A percentile compares a stretch with the other conserved stretches of the same genome.
These are phyloP conservation scores for Mycena amicta DNA, from an alignment of 768 basidiomycete genomes.

Conservation along the genomic window DNA sequence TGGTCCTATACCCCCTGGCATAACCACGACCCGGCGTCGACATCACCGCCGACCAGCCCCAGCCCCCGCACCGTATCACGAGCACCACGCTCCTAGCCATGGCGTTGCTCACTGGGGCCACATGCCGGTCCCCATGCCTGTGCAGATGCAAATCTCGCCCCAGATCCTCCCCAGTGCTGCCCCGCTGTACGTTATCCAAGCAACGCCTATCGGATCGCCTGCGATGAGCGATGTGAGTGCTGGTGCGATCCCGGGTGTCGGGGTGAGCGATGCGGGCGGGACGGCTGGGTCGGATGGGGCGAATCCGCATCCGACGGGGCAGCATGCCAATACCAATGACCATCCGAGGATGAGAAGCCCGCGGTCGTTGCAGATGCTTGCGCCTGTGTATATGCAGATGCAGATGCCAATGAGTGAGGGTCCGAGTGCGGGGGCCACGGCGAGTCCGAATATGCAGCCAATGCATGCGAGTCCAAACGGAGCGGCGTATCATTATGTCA, in stretches of 20 bases:
- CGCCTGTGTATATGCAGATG: conserved; percentile 23
- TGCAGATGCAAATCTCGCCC: neutral
- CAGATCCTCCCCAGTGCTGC: conserved; percentile 10
- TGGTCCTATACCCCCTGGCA: neutral
- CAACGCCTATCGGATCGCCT: neutral
- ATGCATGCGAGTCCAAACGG: neutral
- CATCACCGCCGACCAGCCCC: neutral
- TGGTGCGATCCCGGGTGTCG: neutral
- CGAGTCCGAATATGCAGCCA: neutral
- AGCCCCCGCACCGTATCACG: neutral
- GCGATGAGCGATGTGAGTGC: neutral
- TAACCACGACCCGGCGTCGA: neutral
- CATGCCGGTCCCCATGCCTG: neutral
- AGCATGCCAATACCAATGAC: neutral
- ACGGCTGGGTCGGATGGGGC: neutral
- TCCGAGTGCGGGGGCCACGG: neutral
- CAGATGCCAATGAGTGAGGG: neutral
- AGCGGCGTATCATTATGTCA: neutral
- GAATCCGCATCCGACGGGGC: neutral
- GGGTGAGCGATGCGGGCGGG: neutral
- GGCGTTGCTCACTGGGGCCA: neutral
- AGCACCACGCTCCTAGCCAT: neutral
- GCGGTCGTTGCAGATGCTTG: conserved; percentile 14
- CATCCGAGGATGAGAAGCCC: neutral
- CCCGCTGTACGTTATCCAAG: conserved; percentile 20